Conservation (phyloP, 768 basidiomycete species). For the Boletus rubescentipes region DNA sequence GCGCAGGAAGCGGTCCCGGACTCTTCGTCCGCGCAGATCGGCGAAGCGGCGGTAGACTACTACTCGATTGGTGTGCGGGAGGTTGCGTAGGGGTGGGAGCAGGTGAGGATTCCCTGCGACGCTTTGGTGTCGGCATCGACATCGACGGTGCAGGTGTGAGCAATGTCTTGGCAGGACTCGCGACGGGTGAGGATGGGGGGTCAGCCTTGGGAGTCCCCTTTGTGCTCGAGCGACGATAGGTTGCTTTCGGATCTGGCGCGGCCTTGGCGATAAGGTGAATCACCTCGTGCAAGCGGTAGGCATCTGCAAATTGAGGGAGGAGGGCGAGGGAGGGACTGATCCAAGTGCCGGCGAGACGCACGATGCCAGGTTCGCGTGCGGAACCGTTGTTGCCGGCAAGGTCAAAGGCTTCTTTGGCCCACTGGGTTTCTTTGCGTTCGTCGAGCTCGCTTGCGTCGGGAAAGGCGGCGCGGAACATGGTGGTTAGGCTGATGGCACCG, state of each 20-base stretch:
- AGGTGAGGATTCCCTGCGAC: constrained; percentile 62
- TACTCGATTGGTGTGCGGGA: constrained; percentile 16
- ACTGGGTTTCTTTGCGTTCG: constrained; percentile 77
- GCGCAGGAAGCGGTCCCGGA: constrained; percentile 32
- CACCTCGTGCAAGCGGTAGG: constrained; percentile 62
- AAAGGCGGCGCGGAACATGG: constrained; percentile 96
- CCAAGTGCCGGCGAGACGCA: constrained; percentile 91
- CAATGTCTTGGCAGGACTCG: constrained; percentile 22
- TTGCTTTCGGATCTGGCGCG: constrained; percentile 70
- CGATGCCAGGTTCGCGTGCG: constrained; percentile 52
- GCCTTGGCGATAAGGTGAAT: constrained; percentile 69
- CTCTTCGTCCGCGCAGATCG: constrained; percentile 45
- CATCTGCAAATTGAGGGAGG: constrained; percentile 53
- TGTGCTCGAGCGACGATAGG: constrained; percentile 70
- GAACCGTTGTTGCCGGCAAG: constrained; percentile 76
- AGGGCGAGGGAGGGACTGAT: constrained; percentile 64
- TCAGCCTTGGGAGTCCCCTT: constrained; percentile 31
- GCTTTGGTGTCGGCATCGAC: constrained; percentile 53
- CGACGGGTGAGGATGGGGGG: constrained; percentile 28
- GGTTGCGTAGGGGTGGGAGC: constrained; percentile 22
- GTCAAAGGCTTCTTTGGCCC: constrained; percentile 82
- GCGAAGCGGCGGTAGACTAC: constrained; percentile 40
- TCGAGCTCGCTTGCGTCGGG: constrained; percentile 74
- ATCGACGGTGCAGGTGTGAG: constrained; percentile 37
- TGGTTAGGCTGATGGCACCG: constrained; percentile 86